Evolutionary conservation across 371 early-diverging fungal species (phyloP).

Genomic region (Mucor mucedo): DNA sequence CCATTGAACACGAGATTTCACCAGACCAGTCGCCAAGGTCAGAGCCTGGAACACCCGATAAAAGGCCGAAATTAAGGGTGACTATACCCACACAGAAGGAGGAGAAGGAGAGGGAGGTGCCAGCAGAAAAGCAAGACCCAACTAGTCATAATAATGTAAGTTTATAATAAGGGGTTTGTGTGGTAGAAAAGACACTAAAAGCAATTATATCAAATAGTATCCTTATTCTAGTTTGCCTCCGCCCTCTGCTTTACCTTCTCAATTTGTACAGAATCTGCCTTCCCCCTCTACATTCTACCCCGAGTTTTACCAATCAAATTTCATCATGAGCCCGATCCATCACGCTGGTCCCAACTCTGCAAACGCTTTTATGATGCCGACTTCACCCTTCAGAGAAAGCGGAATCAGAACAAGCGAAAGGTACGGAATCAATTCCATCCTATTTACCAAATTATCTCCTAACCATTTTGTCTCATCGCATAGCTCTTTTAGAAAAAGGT

Average conservation of each 20-base stretch:
- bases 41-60: constrained; percentile 35
- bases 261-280: constrained; percentile 78
- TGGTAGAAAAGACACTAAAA: too few relatives aligned
- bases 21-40: constrained; percentile 32
- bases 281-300: constrained; percentile 80
- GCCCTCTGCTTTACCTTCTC: constrained; percentile 57
- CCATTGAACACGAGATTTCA: constrained; percentile 20
- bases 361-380: constrained; percentile 22
- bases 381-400: constrained; percentile 13
- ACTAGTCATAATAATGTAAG: not conserved
- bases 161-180: not conserved
- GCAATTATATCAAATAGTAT: not conserved
- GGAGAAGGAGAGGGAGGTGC: constrained; percentile 1
- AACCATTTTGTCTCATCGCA: too few relatives aligned
- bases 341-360: constrained; percentile 14
- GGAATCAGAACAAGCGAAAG: constrained; percentile 11
- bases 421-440: not conserved
- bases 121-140: constrained; percentile 1
- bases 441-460: too few relatives aligned
- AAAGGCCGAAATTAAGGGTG: constrained; percentile 55
- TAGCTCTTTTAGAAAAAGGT: constrained; percentile 12
- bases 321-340: constrained; percentile 35
- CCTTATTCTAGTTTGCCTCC: constrained; percentile 17
- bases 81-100: constrained; percentile 37
- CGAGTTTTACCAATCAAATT: constrained; percentile 69